Evolutionary conservation across 2,329 filamentous ascomycete species (phyloP), one percentile per base, ranked within the genome.

Genomic region (Trichoderma sp.): DNA sequence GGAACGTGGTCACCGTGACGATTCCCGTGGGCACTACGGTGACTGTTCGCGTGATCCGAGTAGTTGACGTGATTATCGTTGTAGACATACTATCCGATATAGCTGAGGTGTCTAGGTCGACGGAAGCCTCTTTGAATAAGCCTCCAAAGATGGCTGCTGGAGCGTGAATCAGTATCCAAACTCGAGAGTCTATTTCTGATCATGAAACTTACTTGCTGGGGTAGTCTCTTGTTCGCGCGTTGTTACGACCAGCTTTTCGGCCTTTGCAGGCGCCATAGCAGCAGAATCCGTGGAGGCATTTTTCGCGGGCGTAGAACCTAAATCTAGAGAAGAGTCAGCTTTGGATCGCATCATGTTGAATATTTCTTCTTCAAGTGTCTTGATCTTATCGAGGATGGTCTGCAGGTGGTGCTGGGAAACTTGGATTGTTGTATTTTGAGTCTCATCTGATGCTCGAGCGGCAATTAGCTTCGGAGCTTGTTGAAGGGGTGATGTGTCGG

Each of bases 321-420:
- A 62, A 9, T 47, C 17, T 66, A 43, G 17, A 39, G 53, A 43
- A 57, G 50, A 53, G 20, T 71, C 26, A 63, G 59, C 20, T 28
- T n/a, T 50, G 30, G 65, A 70, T 23, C 75, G 70, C 13, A 81
- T 61, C 75, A 80, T 73, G 20, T 53, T 73, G 26, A 73, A 68
- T 17, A 80, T 77, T 72, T 81, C 76, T 20, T 75, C 70, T 68
- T 79, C 75, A 1, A 80, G 74, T 2, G 50, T 68, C 43, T 76
- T 74, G 61, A 81, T 76, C 70, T 78, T 78, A 53, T 75, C 70
- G 6, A 81, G 73, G 23, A 81, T 76, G 32, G 75, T 73, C 5
- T 75, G 62, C 6, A 81, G 61, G 23, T 74, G 74, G 28, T 74
- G 68, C 30, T 74, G 71, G 6, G 77, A 71, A 36, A 80, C 75